These are phyloP conservation scores for Cercospora citrullina DNA, from an alignment of 2,329 filamentous ascomycete species.

Conservation along the genomic window DNA sequence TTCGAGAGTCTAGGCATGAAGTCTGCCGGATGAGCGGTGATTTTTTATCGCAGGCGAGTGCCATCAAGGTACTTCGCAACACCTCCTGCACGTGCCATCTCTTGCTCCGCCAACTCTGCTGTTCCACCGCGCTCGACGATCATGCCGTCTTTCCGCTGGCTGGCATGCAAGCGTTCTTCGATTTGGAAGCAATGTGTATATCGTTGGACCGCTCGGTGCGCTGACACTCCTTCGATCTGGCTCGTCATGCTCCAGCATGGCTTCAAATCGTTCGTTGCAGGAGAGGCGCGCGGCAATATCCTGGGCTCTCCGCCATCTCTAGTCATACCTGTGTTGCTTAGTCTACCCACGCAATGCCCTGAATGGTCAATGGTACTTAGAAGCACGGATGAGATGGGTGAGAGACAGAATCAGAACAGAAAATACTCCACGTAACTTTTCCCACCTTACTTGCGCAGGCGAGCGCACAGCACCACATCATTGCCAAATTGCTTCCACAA, in stretches of 20 bases:
- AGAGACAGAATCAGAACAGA: neutral
- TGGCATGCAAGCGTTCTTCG: neutral
- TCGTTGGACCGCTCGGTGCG: neutral
- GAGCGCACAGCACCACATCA: slow-evolving; percentile 78
- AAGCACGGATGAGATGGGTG: neutral
- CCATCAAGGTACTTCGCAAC: slow-evolving; percentile 5
- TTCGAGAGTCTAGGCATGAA: neutral
- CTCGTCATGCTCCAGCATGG: neutral
- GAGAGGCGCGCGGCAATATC: neutral
- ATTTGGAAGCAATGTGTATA: neutral
- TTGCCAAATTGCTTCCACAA: slow-evolving; percentile 77
- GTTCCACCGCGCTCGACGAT: neutral
- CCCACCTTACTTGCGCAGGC: slow-evolving; percentile 38
- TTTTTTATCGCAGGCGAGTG: neutral
- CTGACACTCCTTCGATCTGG: neutral
- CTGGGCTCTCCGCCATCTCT: neutral
- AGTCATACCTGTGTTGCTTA: neutral
- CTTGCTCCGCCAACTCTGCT: neutral
- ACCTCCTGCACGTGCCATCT: neutral
- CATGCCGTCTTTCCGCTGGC: neutral
- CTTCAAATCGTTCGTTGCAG: neutral
- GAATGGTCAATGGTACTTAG: neutral
- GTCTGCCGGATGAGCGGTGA: neutral
- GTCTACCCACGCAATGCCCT: neutral
- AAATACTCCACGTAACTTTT: slow-evolving; percentile 6